A percentile compares a stretch with the other conserved stretches of the same genome.
phyloP scores from a whole-genome alignment of 176 grass and related monocot genomes.

The Dendrocalamus sinicus region DNA sequence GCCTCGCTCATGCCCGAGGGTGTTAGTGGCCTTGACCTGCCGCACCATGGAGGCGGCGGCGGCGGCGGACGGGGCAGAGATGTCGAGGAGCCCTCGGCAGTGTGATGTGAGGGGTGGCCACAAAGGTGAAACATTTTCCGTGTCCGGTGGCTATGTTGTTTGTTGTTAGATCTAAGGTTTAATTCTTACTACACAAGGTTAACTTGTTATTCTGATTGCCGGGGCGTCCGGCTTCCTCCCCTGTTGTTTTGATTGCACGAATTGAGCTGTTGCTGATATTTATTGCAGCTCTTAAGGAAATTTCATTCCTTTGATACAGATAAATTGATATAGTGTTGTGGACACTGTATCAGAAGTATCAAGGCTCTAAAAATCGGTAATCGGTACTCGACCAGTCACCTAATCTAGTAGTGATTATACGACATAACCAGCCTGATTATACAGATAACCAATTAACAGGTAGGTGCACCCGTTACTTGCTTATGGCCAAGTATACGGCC shows the following conservation, averaged over 20 bases:
- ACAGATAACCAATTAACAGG: too few species aligned
- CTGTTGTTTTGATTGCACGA: conserved; percentile 50
- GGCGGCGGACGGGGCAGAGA: conserved; percentile 50
- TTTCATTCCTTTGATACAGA: conserved; percentile 28
- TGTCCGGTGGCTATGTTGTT: conserved; percentile 40
- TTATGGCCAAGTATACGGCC: too few species aligned
- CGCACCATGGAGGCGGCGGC: conserved; percentile 12
- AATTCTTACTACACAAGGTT: conserved; percentile 42
- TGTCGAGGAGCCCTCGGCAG: conserved; percentile 57
- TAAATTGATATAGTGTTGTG: conserved; percentile 28
- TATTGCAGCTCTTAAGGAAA: conserved; percentile 20
- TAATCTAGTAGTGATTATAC: too few species aligned
- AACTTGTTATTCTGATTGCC: conserved; percentile 41
- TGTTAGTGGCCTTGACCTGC: conserved; percentile 38
- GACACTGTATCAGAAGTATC: conserved; percentile 28
- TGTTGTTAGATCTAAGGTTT: conserved; percentile 55
- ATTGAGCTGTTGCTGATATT: conserved; percentile 52
- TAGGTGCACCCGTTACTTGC: too few species aligned
- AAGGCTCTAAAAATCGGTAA: too few species aligned
- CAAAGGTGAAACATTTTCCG: conserved; percentile 48
- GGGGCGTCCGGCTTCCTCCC: background rate
- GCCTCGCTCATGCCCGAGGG: conserved; percentile 59
- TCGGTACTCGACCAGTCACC: too few species aligned
- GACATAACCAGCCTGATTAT: too few species aligned
- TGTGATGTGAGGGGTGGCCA: conserved; percentile 54